Evolutionary conservation across 345 rosid species (phyloP), one percentile per base, ranked within the genome.

Genomic region (Euclidium syriacum): DNA sequence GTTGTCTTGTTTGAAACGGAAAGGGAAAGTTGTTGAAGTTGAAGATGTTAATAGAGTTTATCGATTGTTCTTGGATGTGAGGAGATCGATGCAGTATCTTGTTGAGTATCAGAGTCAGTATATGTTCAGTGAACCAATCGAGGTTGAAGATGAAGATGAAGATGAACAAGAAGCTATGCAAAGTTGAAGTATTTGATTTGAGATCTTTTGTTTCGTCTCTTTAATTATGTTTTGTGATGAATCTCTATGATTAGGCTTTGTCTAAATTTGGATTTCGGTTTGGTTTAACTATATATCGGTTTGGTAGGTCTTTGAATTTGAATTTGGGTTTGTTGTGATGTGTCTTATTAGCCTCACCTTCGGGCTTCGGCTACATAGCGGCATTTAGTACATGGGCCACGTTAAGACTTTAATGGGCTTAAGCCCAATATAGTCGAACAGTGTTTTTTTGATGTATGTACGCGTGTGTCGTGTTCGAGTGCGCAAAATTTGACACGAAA

Each of bases 41-140:
- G 86, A 80, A 71, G 99, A 94, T 58, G 60, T 90, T 9, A 75
- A 79, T 22, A 78, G 96, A 18, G 99, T 84, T 46, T 94, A 94
- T 61, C 67, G 63, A 48, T 78, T 92, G 48, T 92, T 92, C 72
- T 77, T 92, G 58, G 99, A 92, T 68, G 96, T 90, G 58, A 83
- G 85, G 88, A 82, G 99, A 65, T 92, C 99, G 2, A 83, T 88
- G 18, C 99, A 92, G 69, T 92, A 85, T 62, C 80, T 92, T 74
- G 88, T 90, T 74, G 96, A 87, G 80, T 85, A 81, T 46, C 68
- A 70, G 57, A 84, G 76, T 55, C 90, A 86, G 82, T 92, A 86
- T 79, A 85, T 92, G 91, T 86, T 84, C 64, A 91, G 59, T n/a
- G 92, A 88, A 73, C 79, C 70, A 5, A 30, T 82, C 2, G 30